phyloP scores from a whole-genome alignment of 2,329 filamentous ascomycete genomes.

The Lomentospora prolificans region DNA sequence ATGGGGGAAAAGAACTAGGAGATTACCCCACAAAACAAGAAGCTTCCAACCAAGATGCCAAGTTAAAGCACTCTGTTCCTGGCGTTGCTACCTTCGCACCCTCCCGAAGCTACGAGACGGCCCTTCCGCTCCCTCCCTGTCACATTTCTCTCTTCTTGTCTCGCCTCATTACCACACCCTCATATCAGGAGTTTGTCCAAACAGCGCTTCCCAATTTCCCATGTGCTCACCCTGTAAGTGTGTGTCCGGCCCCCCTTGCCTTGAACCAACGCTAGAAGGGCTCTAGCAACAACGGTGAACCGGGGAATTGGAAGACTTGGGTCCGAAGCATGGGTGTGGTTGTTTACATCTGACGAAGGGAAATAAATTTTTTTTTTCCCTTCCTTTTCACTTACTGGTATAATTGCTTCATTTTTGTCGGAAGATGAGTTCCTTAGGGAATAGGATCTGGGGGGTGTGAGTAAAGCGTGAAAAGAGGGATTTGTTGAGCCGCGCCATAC shows the following conservation, averaged over 20 bases:
- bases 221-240: background rate
- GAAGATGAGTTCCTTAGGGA: too few relatives aligned
- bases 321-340: background rate
- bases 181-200: background rate
- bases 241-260: background rate
- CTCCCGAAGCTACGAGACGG: too few relatives aligned
- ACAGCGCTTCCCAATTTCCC: background rate
- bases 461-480: background rate
- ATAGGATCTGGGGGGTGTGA: background rate
- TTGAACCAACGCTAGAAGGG: background rate
- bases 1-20: background rate
- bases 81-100: background rate
- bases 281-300: background rate
- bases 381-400: background rate
- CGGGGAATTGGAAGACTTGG: background rate
- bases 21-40: background rate
- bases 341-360: background rate
- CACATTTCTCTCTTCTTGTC: background rate
- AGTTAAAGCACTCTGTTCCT: background rate
- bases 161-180: background rate
- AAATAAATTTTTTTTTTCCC: background rate
- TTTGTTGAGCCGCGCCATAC: background rate
- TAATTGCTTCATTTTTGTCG: too few relatives aligned
- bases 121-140: background rate
- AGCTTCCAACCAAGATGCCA: background rate